Evolutionary conservation across 495 filamentous ascomycete genomes (phyloP).

Genomic region (Talaromyces wortmannii): DNA sequence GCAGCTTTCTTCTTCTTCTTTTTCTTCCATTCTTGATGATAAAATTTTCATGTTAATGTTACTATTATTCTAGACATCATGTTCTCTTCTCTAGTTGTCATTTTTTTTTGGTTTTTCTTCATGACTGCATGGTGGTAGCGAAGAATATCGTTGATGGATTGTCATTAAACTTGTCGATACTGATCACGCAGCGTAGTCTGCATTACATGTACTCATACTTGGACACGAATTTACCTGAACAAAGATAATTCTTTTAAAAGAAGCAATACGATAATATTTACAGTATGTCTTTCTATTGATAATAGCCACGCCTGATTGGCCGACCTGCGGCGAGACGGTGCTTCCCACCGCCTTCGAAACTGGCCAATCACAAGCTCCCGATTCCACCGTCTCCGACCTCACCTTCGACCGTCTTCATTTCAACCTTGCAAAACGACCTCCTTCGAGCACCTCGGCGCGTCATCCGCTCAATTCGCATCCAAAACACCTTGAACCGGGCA

Average conservation of each 20-base stretch:
- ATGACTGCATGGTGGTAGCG: background rate
- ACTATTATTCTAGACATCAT: background rate
- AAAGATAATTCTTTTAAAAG: conserved; percentile 2
- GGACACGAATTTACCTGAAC: background rate
- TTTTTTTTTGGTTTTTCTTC: background rate
- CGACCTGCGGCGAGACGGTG: background rate
- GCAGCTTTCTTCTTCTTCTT: background rate
- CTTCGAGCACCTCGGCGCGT: too few relatives aligned
- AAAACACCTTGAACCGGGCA: too few relatives aligned
- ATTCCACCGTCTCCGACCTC: conserved; percentile 11
- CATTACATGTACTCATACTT: background rate
- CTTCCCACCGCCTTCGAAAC: conserved; percentile 6
- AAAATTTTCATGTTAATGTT: background rate
- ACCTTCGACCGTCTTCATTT: background rate
- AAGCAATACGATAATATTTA: too few relatives aligned
- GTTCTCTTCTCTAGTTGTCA: background rate
- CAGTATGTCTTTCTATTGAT: too few relatives aligned
- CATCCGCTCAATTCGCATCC: too few relatives aligned
- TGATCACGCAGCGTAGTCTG: background rate
- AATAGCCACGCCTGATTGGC: background rate
- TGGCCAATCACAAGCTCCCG: conserved; percentile 13
- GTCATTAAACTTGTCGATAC: background rate
- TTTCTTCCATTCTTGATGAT: background rate
- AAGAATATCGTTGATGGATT: background rate
- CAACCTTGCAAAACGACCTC: background rate